Evolutionary conservation across 2,329 filamentous ascomycete genomes (phyloP).

Genomic region (Scytalidium lignicola): DNA sequence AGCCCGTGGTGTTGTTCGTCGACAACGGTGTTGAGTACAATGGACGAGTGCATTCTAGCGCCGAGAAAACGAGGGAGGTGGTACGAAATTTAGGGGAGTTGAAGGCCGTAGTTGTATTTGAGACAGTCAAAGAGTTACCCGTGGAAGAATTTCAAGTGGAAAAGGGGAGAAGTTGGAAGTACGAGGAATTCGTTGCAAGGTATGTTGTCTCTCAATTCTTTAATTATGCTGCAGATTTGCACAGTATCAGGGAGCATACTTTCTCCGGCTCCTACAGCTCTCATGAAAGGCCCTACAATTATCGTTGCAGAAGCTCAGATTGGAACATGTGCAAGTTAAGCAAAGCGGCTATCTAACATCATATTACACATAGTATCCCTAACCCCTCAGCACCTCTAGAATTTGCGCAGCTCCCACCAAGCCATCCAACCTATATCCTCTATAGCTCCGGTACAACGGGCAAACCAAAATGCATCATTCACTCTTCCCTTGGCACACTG

Average conservation of each 20-base stretch:
- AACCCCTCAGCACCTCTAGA: conserved; percentile 34
- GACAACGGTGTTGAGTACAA: conserved; percentile 91
- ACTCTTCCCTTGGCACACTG: conserved; percentile 83
- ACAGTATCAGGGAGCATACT: no score
- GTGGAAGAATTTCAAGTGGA: conserved; percentile 11
- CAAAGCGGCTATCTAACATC: conserved; percentile 23
- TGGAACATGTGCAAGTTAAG: background rate
- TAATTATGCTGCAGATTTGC: no score
- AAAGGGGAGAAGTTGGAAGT: conserved; percentile 34
- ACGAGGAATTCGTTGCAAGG: conserved; percentile 37
- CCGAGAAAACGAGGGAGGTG: conserved; percentile 75
- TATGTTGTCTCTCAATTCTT: conserved; percentile 7
- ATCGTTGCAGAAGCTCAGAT: no score
- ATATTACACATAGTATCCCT: conserved; percentile 23
- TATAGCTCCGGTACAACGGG: conserved; percentile 90
- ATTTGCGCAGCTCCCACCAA: conserved; percentile 76
- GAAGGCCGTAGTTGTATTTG: conserved; percentile 68
- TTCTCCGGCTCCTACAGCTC: no score
- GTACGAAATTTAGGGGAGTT: conserved; percentile 57
- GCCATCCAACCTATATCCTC: conserved; percentile 88
- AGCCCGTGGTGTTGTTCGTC: conserved; percentile 75
- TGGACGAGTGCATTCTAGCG: conserved; percentile 78
- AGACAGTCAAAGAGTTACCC: conserved; percentile 45
- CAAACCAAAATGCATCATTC: conserved; percentile 87
- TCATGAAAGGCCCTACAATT: no score